Base-by-base conservation (phyloP, 306 rosid species). In the Vigna unguiculata region DNA sequence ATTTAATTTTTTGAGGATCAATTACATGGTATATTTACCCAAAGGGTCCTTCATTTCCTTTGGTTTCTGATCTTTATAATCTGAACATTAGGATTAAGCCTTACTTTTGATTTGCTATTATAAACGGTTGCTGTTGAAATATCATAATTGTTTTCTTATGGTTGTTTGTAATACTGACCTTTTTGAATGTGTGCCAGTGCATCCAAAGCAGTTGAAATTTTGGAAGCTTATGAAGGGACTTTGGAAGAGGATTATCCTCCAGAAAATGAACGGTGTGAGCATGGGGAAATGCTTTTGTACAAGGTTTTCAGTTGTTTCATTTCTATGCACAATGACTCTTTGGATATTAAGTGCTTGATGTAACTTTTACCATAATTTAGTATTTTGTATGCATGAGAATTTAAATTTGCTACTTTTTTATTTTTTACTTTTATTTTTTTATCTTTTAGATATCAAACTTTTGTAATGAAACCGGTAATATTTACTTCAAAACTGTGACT, bases 201-300 rank as follows among this genome's bases (percentile, higher is more conserved):
- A 15, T 77, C 90, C 52, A 95, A 95, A 83, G 97, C 99, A 11
- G 93, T 95, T 82, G 99, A 95, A 82, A 95, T 95, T 86, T 85
- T 95, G 84, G 99, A 95, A 89, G 99, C 99, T 62, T 95, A 95
- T 74, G 99, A 92, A 82, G 99, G 99, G 66, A 95, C 99, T 3
- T 87, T 95, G 43, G 99, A 95, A 87, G 97, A 92, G 78, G 97
- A 92, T 86, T 68, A 89, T 79, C 99, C 97, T 86, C 97, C 97
- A 15, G 97, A 90, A 14, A 89, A 91, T 88, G 99, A 95, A 78
- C 96, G 99, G 61, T 90, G 91, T 58, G 99, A 95, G 86, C 99
- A 95, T 79, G 99, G 97, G 78, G 99, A 92, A 85, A 95, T 95
- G 99, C 92, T 95, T 71, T 82, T 95, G 53, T 95, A 90, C 49